Base-by-base conservation (phyloP, 2,329 filamentous ascomycete species). In the Remersonia thermophila region DNA sequence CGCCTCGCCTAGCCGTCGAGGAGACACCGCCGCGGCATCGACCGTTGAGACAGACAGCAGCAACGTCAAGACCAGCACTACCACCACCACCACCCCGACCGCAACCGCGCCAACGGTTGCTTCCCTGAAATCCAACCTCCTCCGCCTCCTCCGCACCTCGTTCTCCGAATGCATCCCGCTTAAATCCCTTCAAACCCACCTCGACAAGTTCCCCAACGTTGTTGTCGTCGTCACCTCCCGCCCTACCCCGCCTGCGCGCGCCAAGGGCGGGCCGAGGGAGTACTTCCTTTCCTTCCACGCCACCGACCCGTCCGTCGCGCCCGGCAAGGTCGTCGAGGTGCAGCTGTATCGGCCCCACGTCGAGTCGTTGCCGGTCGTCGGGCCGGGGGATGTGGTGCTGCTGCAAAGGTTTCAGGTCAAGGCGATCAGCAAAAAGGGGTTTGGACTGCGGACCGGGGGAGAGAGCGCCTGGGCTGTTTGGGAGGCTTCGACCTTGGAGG, bases 391-490 rank as follows among this genome's bases (percentile, higher is more conserved):
- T 47, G 63, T 71, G 2, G 60, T 79, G 23, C 59, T 80, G 23
- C 62, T 80, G 27, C 65, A 70, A 16, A 61, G 65, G 32, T 72
- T 80, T 44, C 61, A 62, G 18, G 67, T 76, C 11, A 59, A 66
- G 29, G 60, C 71, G 3, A 55, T 77, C 34, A 66, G 67, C 39
- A 61, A 61, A 31, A 67, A 67, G 35, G 73, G 68, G 2, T 76
- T 71, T 42, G 73, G 70, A 1, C 55, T 78, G 33, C 58, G 64
- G 32, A 65, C 63, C n/a, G 63, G 60, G n/a, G 68, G 70, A 30
- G 60, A 57, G 25, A 77, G 71, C 12, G 67, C 69, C 36, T 80
- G 76, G 70, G 74, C 71, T 2, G 71, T 80, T 3, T 77, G 41
- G 37, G 35, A 40, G 8, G 12, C 27, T 14, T 28, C 27, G 6